A percentile compares a stretch with the other conserved stretches of the same genome.
Evolutionary conservation across 2,329 filamentous ascomycete species (phyloP).

Genomic region (Fusarium palustre): DNA sequence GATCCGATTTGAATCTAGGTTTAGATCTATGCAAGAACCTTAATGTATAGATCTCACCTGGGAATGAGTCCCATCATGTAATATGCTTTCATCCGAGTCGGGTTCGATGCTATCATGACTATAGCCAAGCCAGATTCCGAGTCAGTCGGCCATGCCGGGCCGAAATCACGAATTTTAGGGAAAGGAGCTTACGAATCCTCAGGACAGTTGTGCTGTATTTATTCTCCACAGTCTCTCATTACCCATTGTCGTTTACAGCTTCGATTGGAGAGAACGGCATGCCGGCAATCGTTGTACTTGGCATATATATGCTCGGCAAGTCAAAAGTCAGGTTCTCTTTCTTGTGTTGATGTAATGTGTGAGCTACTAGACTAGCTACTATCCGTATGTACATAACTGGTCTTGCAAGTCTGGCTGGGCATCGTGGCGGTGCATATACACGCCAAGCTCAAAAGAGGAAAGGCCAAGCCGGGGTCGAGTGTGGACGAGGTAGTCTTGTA

Average conservation of each 20-base stretch:
- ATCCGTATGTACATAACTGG: background rate
- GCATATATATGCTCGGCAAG: constrained; percentile 30
- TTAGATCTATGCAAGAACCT: background rate
- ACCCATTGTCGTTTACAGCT: constrained; percentile 18
- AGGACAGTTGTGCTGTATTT: constrained; percentile 4
- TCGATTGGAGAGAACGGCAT: constrained; percentile 38
- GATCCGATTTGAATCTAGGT: background rate
- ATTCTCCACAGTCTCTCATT: constrained; percentile 33
- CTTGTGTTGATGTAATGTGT: constrained; percentile 24
- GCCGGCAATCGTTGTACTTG: constrained; percentile 40
- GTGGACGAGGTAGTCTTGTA: constrained; percentile 16
- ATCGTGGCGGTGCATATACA: constrained; percentile 39
- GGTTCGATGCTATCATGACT: constrained; percentile 13
- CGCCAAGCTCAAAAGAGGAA: constrained; percentile 20
- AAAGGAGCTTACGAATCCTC: constrained; percentile 24
- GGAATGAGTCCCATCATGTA: background rate
- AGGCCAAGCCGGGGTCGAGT: constrained; percentile 5
- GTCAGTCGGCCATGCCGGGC: constrained; percentile 12
- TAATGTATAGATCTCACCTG: background rate
- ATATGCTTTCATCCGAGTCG: background rate
- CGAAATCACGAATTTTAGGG: constrained; percentile 1
- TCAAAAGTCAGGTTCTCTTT: constrained; percentile 16
- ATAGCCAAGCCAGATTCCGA: constrained; percentile 19
- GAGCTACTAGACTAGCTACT: background rate
- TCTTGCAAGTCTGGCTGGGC: constrained; percentile 28